Percentiles rank a stretch among this genome's conserved stretches.
Evolutionary conservation across 805 yeast genomes (phyloP).

Genomic region (Saccharomycodes ludwigii): DNA sequence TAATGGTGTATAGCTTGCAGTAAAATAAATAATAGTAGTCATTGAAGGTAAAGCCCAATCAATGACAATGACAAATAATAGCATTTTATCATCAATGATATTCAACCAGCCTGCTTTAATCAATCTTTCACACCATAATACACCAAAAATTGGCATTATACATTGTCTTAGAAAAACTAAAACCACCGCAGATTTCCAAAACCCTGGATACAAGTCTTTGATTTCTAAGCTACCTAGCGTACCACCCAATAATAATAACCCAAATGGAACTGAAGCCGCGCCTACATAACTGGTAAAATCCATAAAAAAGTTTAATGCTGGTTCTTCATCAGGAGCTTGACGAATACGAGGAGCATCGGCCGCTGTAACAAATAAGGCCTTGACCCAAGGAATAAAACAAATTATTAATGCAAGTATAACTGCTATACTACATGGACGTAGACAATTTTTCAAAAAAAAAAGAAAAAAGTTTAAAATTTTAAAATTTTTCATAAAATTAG

Average conservation of each 20-base stretch:
- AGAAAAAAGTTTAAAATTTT: slow-evolving; percentile 18
- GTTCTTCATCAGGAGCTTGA: slow-evolving; percentile 75
- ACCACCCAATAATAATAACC: slow-evolving; percentile 75
- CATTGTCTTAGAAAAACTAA: slow-evolving; percentile 50
- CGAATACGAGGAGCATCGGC: slow-evolving; percentile 34
- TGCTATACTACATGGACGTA: slow-evolving; percentile 64
- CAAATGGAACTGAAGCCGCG: slow-evolving; percentile 83
- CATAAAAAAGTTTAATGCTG: slow-evolving; percentile 78
- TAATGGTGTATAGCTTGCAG: slow-evolving; percentile 78
- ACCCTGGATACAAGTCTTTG: slow-evolving; percentile 50
- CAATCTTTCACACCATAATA: slow-evolving; percentile 49
- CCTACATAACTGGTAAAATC: slow-evolving; percentile 74
- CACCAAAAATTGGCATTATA: slow-evolving; percentile 72
- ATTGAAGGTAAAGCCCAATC: slow-evolving; percentile 82
- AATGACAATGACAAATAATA: slow-evolving; percentile 64
- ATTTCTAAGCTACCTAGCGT: slow-evolving; percentile 70
- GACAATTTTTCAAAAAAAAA: slow-evolving; percentile 38
- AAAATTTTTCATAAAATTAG: slow-evolving; percentile 16
- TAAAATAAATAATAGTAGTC: slow-evolving; percentile 75
- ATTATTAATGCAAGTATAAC: slow-evolving; percentile 51
- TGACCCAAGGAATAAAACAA: slow-evolving; percentile 82
- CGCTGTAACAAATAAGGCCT: slow-evolving; percentile 53
- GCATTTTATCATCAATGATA: slow-evolving; percentile 33
- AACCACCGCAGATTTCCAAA: slow-evolving; percentile 49
- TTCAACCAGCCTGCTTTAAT: slow-evolving; percentile 56